phyloP scores from a whole-genome alignment of 164 flowering plant genomes.

The Tetracentron sinense region DNA sequence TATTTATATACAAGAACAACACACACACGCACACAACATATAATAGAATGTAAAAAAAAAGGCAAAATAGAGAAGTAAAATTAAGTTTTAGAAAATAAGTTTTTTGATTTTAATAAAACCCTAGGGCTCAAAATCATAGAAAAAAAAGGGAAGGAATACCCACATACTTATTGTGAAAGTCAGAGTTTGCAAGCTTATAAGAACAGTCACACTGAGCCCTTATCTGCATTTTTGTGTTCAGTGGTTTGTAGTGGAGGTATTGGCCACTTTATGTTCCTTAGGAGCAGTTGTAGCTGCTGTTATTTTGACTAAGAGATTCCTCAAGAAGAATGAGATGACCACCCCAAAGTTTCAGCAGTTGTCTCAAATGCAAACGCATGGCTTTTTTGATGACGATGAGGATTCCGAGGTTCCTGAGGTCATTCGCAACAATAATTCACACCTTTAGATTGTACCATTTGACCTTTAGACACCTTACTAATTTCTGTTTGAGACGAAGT shows the following conservation, averaged over 20 bases:
- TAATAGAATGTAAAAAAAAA: no score
- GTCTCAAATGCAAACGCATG: slow-evolving; percentile 18
- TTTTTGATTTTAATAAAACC: no score
- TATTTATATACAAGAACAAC: no score
- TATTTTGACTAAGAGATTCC: slow-evolving; percentile 8
- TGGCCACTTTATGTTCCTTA: slow-evolving; percentile 10
- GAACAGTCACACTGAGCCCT: neutral
- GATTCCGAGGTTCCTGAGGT: slow-evolving; percentile 6
- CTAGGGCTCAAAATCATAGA: no score
- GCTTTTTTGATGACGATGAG: slow-evolving; percentile 21
- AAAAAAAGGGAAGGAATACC: no score
- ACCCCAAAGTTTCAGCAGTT: slow-evolving; percentile 22
- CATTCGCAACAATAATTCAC: slow-evolving; percentile 11
- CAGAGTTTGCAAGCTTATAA: neutral
- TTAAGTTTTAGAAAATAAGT: no score
- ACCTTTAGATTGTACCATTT: slow-evolving; percentile 11
- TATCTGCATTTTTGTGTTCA: slow-evolving; percentile 5
- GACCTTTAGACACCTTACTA: no score
- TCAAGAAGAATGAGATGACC: neutral
- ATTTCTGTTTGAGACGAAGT: no score
- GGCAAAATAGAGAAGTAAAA: no score
- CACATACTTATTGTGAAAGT: no score
- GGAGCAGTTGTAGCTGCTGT: slow-evolving; percentile 16
- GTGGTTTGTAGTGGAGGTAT: slow-evolving; percentile 11
- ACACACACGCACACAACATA: no score